Base-by-base conservation (phyloP, 1,139 yeast genomes). In the Spathaspora sp. region DNA sequence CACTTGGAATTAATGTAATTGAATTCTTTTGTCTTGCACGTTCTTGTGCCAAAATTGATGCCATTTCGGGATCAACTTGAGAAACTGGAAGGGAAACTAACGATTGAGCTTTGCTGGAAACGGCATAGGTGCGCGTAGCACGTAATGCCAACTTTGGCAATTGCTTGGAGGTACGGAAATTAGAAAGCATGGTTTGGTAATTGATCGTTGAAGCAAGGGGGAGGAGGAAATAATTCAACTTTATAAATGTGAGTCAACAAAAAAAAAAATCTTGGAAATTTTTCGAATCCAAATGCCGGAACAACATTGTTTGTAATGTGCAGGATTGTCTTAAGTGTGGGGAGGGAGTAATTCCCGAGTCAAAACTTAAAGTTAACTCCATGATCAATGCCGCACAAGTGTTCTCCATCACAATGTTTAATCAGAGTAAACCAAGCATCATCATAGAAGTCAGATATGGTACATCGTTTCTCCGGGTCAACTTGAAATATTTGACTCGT, bases 1-100 rank as follows among this genome's bases (percentile, higher is more conserved):
- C 98, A 29, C 96, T 86, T 36, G 98, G 96, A 65, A 91, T 91
- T 67, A 91, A 80, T 40, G 95, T 90, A 57, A 91, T 84, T 44
- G 97, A 89, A 64, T 86, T 84, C 70, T 84, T 86, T 73, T 91
- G 98, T 72, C 98, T 87, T 56, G 67, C 66, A 60, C 82, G 84
- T 68, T 91, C 98, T 52, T 78, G 80, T 53, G 75, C 68, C 60
- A 90, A 76, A 62, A 89, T 89, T 38, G 76, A 74, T 52, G 84
- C 84, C 82, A 90, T 89, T 67, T 89, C 96, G 37, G 96, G 96
- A 65, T 89, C 97, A 54, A 86, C 77, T 40, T 81, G 84, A 48
- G 69, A 61, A 43, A 86, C 89, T 43, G 78, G 70, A 59, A 84
- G 80, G 39, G 91, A 85, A 45, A 86, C 72, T 49, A 86, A 68